A percentile compares a stretch with the other conserved stretches of the same genome.
phyloP scores from a whole-genome alignment of 768 basidiomycete species.

The Leccinum boreale region DNA sequence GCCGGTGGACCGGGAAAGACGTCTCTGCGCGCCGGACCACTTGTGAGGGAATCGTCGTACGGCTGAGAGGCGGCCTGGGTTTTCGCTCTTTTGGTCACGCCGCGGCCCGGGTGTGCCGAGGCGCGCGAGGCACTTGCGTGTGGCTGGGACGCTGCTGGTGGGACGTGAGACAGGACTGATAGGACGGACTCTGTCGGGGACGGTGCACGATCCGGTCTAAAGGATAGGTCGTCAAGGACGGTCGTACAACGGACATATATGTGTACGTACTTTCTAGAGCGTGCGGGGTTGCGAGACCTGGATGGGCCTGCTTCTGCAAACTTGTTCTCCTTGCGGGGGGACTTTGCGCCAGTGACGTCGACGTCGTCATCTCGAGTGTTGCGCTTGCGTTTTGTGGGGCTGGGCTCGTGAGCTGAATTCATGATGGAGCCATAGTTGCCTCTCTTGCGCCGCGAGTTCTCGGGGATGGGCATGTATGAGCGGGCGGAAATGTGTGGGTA shows the following conservation, averaged over 20 bases:
- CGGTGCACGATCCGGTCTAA: constrained; percentile 58
- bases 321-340: constrained; percentile 61
- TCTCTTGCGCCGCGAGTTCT: constrained; percentile 63
- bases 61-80: constrained; percentile 35
- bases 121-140: constrained; percentile 26
- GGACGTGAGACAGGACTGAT: constrained; percentile 67
- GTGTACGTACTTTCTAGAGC: constrained; percentile 57
- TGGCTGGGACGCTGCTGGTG: constrained; percentile 33
- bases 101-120: constrained; percentile 31
- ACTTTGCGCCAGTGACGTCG: constrained; percentile 46
- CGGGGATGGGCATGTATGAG: constrained; percentile 65
- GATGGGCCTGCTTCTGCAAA: constrained; percentile 39
- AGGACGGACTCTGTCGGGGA: constrained; percentile 75
- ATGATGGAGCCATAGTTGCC: constrained; percentile 54
- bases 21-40: constrained; percentile 40
- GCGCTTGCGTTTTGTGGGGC: constrained; percentile 64
- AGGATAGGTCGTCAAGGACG: constrained; percentile 1
- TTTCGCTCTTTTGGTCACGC: constrained; percentile 43
- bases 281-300: constrained; percentile 49
- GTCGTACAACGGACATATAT: not conserved
- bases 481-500: constrained; percentile 75
- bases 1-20: constrained; percentile 49
- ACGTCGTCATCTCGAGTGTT: constrained; percentile 60
- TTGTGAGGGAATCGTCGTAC: constrained; percentile 41
- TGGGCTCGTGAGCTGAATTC: constrained; percentile 50